These are phyloP conservation scores for Penicillium sp. DNA, from an alignment of 2,329 filamentous ascomycete species.

Conservation along the genomic window DNA sequence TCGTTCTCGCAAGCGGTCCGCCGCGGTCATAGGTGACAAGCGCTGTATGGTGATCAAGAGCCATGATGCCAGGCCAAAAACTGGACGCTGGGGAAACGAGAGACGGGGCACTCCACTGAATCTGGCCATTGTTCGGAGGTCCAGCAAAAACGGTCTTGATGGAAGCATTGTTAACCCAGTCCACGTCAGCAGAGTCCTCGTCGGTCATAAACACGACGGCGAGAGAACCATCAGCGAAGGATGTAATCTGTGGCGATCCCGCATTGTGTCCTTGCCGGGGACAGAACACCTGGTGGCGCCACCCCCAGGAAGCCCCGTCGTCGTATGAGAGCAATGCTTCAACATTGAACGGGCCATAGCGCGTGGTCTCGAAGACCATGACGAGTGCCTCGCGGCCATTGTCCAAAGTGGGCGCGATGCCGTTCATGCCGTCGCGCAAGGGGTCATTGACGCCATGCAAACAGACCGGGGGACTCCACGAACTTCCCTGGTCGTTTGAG, in stretches of 20 bases:
- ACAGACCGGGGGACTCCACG: slow-evolving; percentile 46
- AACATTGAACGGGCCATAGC: slow-evolving; percentile 42
- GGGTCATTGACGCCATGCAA: slow-evolving; percentile 42
- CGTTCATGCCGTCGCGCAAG: slow-evolving; percentile 44
- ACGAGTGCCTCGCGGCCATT: slow-evolving; percentile 40
- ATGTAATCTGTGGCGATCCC: slow-evolving; percentile 48
- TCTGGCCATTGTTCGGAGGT: slow-evolving; percentile 33
- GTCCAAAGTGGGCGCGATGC: slow-evolving; percentile 38
- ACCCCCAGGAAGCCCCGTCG: slow-evolving; percentile 42
- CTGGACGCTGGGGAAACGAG: slow-evolving; percentile 33
- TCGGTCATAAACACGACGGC: slow-evolving; percentile 51
- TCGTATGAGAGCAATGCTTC: slow-evolving; percentile 49
- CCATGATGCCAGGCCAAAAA: slow-evolving; percentile 43
- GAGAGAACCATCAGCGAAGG: slow-evolving; percentile 40
- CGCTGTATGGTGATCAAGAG: slow-evolving; percentile 27
- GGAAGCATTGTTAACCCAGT: slow-evolving; percentile 43
- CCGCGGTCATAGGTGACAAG: slow-evolving; percentile 33
- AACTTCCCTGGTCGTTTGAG: slow-evolving; percentile 44
- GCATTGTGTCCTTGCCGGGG: slow-evolving; percentile 43
- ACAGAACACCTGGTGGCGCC: slow-evolving; percentile 44
- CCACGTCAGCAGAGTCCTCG: slow-evolving; percentile 38
- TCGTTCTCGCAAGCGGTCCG: slow-evolving; percentile 27
- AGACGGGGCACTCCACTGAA: slow-evolving; percentile 35
- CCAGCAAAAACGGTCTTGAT: slow-evolving; percentile 44
- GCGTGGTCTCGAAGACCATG: slow-evolving; percentile 50